A percentile compares a stretch with the other conserved stretches of the same genome.
phyloP scores from a whole-genome alignment of 148 eudicot genomes.

The Cornus florida region DNA sequence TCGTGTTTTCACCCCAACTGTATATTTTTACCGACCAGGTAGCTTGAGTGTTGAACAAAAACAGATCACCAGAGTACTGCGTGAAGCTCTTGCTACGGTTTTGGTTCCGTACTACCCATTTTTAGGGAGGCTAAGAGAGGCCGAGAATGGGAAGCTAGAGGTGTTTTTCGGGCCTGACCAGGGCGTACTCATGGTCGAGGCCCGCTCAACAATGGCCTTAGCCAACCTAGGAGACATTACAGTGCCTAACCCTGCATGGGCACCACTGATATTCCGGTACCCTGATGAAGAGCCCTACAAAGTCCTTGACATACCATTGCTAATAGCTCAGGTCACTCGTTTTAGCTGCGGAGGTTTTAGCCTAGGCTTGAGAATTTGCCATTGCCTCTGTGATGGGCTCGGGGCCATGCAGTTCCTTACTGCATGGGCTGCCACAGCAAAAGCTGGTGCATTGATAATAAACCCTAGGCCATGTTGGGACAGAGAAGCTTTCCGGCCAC shows the following conservation, averaged over 20 bases:
- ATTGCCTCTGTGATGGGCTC: constrained; percentile 87
- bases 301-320: constrained; percentile 77
- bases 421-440: constrained; percentile 91
- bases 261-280: constrained; percentile 52
- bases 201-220: constrained; percentile 47
- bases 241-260: constrained; percentile 86
- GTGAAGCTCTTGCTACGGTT: constrained; percentile 62
- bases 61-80: constrained; percentile 31
- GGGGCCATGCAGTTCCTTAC: constrained; percentile 95
- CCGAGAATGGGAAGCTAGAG: constrained; percentile 62
- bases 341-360: constrained; percentile 88
- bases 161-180: constrained; percentile 70
- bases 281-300: constrained; percentile 73
- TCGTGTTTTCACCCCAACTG: constrained; percentile 89
- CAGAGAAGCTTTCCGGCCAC: constrained; percentile 66
- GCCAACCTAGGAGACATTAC: constrained; percentile 60
- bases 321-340: constrained; percentile 77
- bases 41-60: background rate
- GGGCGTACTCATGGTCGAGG: constrained; percentile 78
- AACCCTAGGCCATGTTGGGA: constrained; percentile 83
- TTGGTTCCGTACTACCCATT: constrained; percentile 92
- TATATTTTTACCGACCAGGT: constrained; percentile 63
- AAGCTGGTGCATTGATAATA: constrained; percentile 44
- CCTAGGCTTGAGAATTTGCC: constrained; percentile 86
- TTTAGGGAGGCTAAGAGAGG: constrained; percentile 73